A percentile compares a stretch with the other conserved stretches of the same genome.
phyloP scores from a whole-genome alignment of 2,329 filamentous ascomycete genomes.

The Rasamsonia emersonii region DNA sequence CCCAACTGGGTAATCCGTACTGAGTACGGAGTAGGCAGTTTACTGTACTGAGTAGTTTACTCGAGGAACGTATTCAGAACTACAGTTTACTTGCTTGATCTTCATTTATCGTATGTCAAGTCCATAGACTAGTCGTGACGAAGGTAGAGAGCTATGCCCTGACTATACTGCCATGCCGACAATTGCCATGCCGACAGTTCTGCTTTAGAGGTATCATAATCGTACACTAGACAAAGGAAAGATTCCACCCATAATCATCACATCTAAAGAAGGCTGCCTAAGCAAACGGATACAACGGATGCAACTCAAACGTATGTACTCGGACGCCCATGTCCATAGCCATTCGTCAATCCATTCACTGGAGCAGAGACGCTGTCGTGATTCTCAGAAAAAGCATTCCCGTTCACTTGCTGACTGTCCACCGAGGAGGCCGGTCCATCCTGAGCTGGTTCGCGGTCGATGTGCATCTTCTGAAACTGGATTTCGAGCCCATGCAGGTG shows the following conservation, averaged over 20 bases:
- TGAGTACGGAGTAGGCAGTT: no score
- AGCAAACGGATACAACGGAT: slow-evolving; percentile 5
- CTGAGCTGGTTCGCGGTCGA: slow-evolving; percentile 27
- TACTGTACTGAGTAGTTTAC: no score
- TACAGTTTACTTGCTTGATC: no score
- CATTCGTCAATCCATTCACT: slow-evolving; percentile 26
- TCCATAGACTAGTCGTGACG: no score
- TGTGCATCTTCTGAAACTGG: slow-evolving; percentile 32
- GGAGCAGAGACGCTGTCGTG: slow-evolving; percentile 14
- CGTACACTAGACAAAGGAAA: slow-evolving; percentile 28
- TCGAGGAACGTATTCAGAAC: no score
- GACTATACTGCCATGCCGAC: no score
- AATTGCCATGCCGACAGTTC: no score
- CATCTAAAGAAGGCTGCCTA: slow-evolving; percentile 4
- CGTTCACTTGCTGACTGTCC: slow-evolving; percentile 21
- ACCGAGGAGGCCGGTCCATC: slow-evolving; percentile 8
- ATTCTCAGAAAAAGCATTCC: slow-evolving; percentile 17
- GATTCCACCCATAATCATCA: slow-evolving; percentile 17
- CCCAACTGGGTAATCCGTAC: no score
- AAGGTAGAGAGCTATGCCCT: no score
- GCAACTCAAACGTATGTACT: slow-evolving; percentile 33
- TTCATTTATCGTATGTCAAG: no score
- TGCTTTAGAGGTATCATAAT: slow-evolving; percentile 38
- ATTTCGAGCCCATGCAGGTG: slow-evolving; percentile 37
- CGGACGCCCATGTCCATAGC: slow-evolving; percentile 25